Base-by-base conservation (phyloP, 2,329 filamentous ascomycete genomes). In the Botrytis pseudocinerea region DNA sequence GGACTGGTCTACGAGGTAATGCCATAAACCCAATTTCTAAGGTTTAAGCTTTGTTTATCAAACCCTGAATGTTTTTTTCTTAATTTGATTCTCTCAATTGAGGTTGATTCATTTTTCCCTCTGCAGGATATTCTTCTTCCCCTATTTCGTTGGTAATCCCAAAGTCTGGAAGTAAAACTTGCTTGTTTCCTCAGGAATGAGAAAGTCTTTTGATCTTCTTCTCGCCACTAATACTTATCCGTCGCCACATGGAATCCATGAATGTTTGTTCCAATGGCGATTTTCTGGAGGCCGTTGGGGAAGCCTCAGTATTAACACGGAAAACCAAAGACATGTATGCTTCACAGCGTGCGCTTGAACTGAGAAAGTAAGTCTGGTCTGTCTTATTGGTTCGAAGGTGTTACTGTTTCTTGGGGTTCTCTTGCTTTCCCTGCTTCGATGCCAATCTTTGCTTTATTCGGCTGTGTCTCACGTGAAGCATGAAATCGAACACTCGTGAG, bases 311-410 rank as follows among this genome's bases (percentile, higher is more conserved):
- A 72, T 72, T 42, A 75, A 76, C 73, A 74, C 66, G 38, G 74
- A 77, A 69, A 77, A 75, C 46, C 75, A 79, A 54, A 65, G 75
- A 46, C 8, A 68, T 72, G 61, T 66, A 59, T 35, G 62, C 28
- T n/a, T 72, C 70, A n/a, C 70, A 72, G 44, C 70, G 70, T 46
- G 77, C 78, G 5, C 71, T 79, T n/a, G 79, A 80, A 74, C 73
- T 80, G 54, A 76, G 78, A 46, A 80, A 79, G 79, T 80, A 76
- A 60, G 77, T 75, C 48, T 25, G 48, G 10, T 40, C 48, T 68
- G 32, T 32, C 9, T 20, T 3, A 42, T 68, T 20, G 18, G 25
- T n/a, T 20, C 9, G 14, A 42, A 8, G 7, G 9, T 28, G 7
- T 42, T 22, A 4, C 22, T 25, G 4, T 6, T 22, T 65, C 40